Evolutionary conservation across 2,329 filamentous ascomycete genomes (phyloP).

Genomic region (Coniella vitis): DNA sequence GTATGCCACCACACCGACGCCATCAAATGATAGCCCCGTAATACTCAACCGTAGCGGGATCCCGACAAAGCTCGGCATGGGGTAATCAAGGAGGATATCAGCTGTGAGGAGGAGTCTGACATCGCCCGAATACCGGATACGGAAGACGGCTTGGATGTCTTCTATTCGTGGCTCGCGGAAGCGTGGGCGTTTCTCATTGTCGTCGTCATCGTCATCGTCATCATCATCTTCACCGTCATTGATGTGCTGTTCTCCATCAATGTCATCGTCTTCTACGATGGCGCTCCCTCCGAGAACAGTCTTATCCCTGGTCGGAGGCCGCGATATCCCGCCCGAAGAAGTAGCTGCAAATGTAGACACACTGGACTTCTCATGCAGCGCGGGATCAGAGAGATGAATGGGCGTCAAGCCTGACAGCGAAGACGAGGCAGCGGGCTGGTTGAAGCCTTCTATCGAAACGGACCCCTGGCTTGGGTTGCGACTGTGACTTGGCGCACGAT

Average conservation of each 20-base stretch:
- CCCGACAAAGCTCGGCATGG: conserved; percentile 95
- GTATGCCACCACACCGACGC: conserved; percentile 84
- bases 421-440: conserved; percentile 16
- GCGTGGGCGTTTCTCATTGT: conserved; percentile 22
- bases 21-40: conserved; percentile 90
- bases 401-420: conserved; percentile 9
- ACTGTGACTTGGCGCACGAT: conserved; percentile 31
- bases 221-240: conserved; percentile 18
- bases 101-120: conserved; percentile 84
- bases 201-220: conserved; percentile 19
- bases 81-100: conserved; percentile 93
- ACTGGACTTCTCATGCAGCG: conserved; percentile 51
- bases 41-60: conserved; percentile 93
- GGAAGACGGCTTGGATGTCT: conserved; percentile 87
- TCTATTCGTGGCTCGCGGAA: conserved; percentile 71
- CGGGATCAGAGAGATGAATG: conserved; percentile 17
- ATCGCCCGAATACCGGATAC: conserved; percentile 83
- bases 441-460: conserved; percentile 37
- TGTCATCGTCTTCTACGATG: conserved; percentile 27
- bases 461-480: conserved; percentile 41
- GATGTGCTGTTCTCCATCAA: conserved; percentile 22
- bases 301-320: conserved; percentile 51
- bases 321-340: conserved; percentile 41
- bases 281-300: conserved; percentile 23
- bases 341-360: conserved; percentile 55